These are phyloP conservation scores for Carallia pectinifolia DNA, from an alignment of 345 rosid species.

Conservation along the genomic window DNA sequence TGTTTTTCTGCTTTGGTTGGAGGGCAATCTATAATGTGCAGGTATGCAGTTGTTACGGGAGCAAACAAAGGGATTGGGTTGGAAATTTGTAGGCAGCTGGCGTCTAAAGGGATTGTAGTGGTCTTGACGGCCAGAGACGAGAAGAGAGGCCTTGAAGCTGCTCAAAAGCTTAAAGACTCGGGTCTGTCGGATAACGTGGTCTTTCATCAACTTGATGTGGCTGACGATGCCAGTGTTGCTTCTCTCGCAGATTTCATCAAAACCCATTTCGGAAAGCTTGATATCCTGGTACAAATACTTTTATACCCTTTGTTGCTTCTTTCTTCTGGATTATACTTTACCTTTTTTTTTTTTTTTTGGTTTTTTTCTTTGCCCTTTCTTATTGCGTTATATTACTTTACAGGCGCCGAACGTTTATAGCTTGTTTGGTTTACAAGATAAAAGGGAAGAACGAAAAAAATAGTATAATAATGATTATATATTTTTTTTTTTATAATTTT, in stretches of 20 bases:
- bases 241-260: conserved; percentile 1
- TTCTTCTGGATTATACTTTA: neutral
- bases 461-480: too few relatives aligned
- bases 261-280: conserved; percentile 19
- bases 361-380: too few relatives aligned
- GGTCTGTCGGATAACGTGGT: neutral
- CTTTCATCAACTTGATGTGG: neutral
- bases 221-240: conserved; percentile 1
- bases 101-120: conserved; percentile 3
- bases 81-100: conserved; percentile 2
- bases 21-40: neutral
- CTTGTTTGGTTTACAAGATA: too few relatives aligned
- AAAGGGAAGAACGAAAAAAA: too few relatives aligned
- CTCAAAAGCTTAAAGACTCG: neutral
- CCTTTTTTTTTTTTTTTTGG: too few relatives aligned
- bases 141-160: conserved; percentile 9
- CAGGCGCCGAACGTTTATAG: too few relatives aligned
- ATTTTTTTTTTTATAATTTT: too few relatives aligned
- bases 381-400: too few relatives aligned
- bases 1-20: too few relatives aligned
- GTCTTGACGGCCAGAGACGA: conserved; percentile 6
- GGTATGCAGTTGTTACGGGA: conserved; percentile 3
- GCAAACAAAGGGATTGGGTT: conserved; percentile 3
- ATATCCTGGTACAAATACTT: conserved; percentile 5
- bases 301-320: neutral